phyloP scores from a whole-genome alignment of 805 yeast genomes.

The Wickerhamiella spandovensis region DNA sequence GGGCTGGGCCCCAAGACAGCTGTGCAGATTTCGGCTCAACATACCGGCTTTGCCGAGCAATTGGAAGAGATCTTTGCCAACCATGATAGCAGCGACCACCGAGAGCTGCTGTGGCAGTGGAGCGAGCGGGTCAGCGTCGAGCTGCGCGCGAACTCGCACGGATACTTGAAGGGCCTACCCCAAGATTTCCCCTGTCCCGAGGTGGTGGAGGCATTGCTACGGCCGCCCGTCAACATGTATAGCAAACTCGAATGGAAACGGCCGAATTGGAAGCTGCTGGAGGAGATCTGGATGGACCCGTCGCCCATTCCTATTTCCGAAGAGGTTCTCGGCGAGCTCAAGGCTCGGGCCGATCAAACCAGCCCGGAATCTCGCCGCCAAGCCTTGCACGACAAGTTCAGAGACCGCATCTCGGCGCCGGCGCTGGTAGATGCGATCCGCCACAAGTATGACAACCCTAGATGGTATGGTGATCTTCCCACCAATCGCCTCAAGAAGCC shows the following conservation, averaged over 20 bases:
- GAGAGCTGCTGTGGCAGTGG: not conserved
- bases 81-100: not conserved
- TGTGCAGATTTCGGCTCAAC: constrained; percentile 5
- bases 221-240: not conserved
- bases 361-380: not conserved
- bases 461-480: not conserved
- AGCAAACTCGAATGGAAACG: not conserved
- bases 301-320: not conserved
- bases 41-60: constrained; percentile 13
- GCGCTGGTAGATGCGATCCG: not conserved
- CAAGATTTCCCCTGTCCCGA: constrained; percentile 10
- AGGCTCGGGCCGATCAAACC: not conserved
- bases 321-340: not conserved
- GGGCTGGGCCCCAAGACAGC: constrained; percentile 16
- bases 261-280: not conserved
- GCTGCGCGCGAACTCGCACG: constrained; percentile 14
- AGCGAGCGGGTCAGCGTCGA: constrained; percentile 11
- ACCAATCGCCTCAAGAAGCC: not conserved
- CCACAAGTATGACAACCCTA: constrained; percentile 2
- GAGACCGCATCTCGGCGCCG: not conserved
- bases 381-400: not conserved
- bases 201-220: constrained; percentile 3
- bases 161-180: constrained; percentile 10
- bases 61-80: constrained; percentile 6
- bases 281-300: constrained; percentile 1